Conservation (phyloP, 2,329 filamentous ascomycete genomes). For the Colletotrichum sp. region DNA sequence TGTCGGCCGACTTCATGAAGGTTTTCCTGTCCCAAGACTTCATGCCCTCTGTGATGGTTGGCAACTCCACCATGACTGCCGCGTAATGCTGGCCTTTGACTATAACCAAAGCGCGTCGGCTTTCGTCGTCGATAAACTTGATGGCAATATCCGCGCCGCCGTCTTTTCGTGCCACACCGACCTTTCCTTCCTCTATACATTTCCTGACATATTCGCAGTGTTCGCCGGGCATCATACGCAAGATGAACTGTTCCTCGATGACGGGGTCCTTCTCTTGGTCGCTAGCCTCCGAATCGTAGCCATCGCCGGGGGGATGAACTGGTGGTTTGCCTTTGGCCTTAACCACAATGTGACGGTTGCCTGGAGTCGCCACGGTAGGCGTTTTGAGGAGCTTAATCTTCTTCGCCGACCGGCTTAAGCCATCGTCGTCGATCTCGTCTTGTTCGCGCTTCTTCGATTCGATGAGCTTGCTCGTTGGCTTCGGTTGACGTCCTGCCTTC, state of each 20-base stretch:
- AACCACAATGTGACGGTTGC: conserved; percentile 46
- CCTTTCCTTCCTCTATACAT: conserved; percentile 76
- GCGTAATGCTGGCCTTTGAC: conserved; percentile 76
- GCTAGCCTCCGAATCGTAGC: conserved; percentile 95
- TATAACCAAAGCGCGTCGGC: conserved; percentile 74
- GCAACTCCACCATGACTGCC: conserved; percentile 80
- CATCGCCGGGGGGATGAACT: conserved; percentile 77
- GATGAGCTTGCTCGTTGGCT: conserved; percentile 62
- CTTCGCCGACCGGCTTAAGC: conserved; percentile 44
- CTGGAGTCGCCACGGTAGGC: conserved; percentile 33
- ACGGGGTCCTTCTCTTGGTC: conserved; percentile 87
- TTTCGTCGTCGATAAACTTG: conserved; percentile 78
- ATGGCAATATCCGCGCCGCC: conserved; percentile 81
- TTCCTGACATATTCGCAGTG: conserved; percentile 84
- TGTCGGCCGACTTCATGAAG: conserved; percentile 88
- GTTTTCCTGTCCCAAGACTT: conserved; percentile 91
- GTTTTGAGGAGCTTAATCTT: conserved; percentile 58
- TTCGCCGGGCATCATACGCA: conserved; percentile 86
- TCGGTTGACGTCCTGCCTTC: conserved; percentile 64
- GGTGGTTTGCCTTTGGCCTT: conserved; percentile 73
- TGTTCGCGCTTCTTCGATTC: conserved; percentile 67
- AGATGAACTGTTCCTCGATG: conserved; percentile 86
- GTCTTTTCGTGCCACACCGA: conserved; percentile 68
- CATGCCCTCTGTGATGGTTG: conserved; percentile 88
- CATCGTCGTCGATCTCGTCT: conserved; percentile 58